A percentile compares a stretch with the other conserved stretches of the same genome.
These are phyloP conservation scores for Suillus decipiens DNA, from an alignment of 768 basidiomycete species.

Conservation along the genomic window DNA sequence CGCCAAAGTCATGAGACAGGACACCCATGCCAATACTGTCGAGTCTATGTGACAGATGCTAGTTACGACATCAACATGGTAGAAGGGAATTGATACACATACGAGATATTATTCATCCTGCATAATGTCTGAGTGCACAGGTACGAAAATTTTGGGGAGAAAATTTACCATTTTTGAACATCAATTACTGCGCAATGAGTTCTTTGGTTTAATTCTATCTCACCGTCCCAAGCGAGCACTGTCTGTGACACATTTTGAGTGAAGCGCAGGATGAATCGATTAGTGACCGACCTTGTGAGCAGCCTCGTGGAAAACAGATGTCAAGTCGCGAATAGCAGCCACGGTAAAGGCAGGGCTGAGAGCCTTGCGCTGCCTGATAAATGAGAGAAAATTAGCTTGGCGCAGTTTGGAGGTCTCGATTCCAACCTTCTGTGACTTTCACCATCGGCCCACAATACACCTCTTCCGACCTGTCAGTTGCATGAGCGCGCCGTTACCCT, in stretches of 20 bases:
- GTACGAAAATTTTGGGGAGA: background rate
- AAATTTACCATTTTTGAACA: background rate
- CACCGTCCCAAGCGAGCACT: background rate
- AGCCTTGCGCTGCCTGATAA: slow-evolving; percentile 47
- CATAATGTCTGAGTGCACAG: background rate
- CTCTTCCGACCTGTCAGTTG: slow-evolving; percentile 20
- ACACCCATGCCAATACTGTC: slow-evolving; percentile 45
- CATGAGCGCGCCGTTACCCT: background rate
- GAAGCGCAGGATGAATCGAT: background rate
- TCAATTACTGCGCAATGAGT: background rate
- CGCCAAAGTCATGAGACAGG: too few relatives aligned
- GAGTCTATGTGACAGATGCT: slow-evolving; percentile 26
- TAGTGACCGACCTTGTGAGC: slow-evolving; percentile 44
- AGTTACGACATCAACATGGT: background rate
- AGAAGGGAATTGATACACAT: background rate
- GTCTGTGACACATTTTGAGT: background rate
- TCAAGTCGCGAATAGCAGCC: slow-evolving; percentile 47
- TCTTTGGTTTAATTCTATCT: background rate
- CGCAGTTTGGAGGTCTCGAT: too few relatives aligned
- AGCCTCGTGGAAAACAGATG: slow-evolving; percentile 50
- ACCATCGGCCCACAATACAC: slow-evolving; percentile 36
- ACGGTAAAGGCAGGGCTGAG: slow-evolving; percentile 55
- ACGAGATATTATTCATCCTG: background rate
- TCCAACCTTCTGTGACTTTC: slow-evolving; percentile 12
- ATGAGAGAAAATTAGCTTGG: background rate